Evolutionary conservation across 2,329 filamentous ascomycete genomes (phyloP).

Genomic region (Cladobotryum mycophilum): DNA sequence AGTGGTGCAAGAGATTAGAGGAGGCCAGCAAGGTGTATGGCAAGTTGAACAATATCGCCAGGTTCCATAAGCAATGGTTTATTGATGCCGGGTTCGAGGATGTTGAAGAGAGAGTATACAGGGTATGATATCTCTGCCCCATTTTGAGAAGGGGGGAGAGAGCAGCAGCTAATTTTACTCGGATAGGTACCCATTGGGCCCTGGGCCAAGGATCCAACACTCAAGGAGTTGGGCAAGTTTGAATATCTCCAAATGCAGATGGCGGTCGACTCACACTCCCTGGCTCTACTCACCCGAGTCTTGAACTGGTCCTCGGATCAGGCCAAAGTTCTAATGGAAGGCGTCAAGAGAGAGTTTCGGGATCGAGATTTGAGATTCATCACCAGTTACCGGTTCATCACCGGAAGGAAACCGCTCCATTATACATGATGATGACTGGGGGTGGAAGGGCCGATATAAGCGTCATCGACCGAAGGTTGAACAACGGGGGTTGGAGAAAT

Average conservation of each 20-base stretch:
- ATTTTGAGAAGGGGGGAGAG: background rate
- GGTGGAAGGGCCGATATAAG: no score
- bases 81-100: slow-evolving; percentile 32
- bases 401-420: slow-evolving; percentile 20
- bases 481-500: no score
- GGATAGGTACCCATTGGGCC: slow-evolving; percentile 32
- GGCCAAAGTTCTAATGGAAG: slow-evolving; percentile 35
- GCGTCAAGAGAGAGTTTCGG: slow-evolving; percentile 33
- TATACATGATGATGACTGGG: no score
- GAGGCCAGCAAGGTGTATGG: slow-evolving; percentile 30
- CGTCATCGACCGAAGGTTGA: no score
- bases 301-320: slow-evolving; percentile 34
- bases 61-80: slow-evolving; percentile 32
- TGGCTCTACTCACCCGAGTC: slow-evolving; percentile 33
- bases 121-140: slow-evolving; percentile 15
- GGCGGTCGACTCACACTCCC: slow-evolving; percentile 36
- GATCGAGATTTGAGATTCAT: slow-evolving; percentile 28
- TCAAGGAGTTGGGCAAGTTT: slow-evolving; percentile 32
- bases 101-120: slow-evolving; percentile 24
- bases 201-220: slow-evolving; percentile 30
- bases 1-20: slow-evolving; percentile 33
- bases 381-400: slow-evolving; percentile 29
- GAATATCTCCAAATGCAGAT: slow-evolving; percentile 37
- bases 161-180: background rate
- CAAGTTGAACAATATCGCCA: slow-evolving; percentile 33